Evolutionary conservation across 2,329 filamentous ascomycete species (phyloP), one percentile per base, ranked within the genome.

Genomic region (Amesomyces nigricolor): DNA sequence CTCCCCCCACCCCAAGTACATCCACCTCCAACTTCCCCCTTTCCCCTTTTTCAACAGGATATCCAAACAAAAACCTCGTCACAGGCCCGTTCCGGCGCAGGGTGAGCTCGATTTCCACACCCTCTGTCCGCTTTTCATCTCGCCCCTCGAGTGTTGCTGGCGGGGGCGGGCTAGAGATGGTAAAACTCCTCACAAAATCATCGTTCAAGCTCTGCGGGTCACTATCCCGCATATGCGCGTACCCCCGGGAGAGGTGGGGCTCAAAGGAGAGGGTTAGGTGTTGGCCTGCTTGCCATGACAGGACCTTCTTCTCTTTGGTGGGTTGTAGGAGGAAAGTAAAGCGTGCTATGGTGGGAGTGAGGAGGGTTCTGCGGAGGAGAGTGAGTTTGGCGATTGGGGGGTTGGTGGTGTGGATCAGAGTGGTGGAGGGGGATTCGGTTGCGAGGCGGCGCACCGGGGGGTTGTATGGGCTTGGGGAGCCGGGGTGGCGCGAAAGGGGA

Each of bases 131-230:
- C 35, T 40, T 30, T n/a, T n/a, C n/a, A n/a, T n/a, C n/a, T n/a
- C n/a, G n/a, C n/a, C n/a, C n/a, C n/a, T n/a, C n/a, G n/a, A n/a
- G n/a, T n/a, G n/a, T n/a, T n/a, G n/a, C n/a, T n/a, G n/a, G n/a
- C n/a, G n/a, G n/a, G n/a, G n/a, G n/a, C n/a, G n/a, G 70, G 2
- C 79, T 88, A 1, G 86, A 88, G 0, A 95, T 78, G 2, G 90
- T 95, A 65, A 95, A 95, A 0, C 89, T 95, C 29, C 90, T 77
- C 4, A 94, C 75, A 59, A 83, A 91, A 66, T 96, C 89, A 66
- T 95, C 90, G 63, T 95, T 96, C 14, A 95, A 68, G 62, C 83
- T 88, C 60, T 78, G 78, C 5, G 90, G 90, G 61, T 95, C 89
- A 55, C 87, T 82, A 60, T 95, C 85, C 2, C 83, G 77, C 90